These are phyloP conservation scores for Groenewaldozyma auringiensis DNA, from an alignment of 1,139 yeast species.

Conservation along the genomic window DNA sequence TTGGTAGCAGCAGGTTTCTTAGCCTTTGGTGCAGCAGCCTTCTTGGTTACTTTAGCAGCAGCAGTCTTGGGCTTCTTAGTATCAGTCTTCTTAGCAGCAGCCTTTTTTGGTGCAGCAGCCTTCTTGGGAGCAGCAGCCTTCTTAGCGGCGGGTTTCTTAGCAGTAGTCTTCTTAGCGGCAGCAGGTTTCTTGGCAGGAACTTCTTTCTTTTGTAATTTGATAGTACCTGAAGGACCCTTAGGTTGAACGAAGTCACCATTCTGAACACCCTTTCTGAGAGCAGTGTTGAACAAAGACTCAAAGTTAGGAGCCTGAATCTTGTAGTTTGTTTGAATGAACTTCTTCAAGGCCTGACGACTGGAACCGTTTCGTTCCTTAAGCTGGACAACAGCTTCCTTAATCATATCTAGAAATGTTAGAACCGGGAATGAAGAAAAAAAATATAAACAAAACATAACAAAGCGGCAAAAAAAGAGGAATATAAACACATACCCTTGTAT, in stretches of 20 bases:
- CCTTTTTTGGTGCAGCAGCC: slow-evolving; percentile 16
- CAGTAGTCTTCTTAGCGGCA: slow-evolving; percentile 21
- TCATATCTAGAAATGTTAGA: slow-evolving; percentile 45
- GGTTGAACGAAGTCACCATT: slow-evolving; percentile 76
- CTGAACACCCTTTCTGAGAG: slow-evolving; percentile 75
- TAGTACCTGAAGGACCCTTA: slow-evolving; percentile 80
- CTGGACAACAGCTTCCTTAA: slow-evolving; percentile 58
- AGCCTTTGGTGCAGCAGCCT: slow-evolving; percentile 25
- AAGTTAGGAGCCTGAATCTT: slow-evolving; percentile 55
- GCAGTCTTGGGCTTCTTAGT: slow-evolving; percentile 19
- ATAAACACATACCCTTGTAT: slow-evolving; percentile 32
- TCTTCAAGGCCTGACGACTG: slow-evolving; percentile 68
- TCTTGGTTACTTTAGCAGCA: slow-evolving; percentile 20
- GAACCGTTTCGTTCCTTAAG: slow-evolving; percentile 82
- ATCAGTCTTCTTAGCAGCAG: slow-evolving; percentile 20
- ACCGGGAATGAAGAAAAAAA: slow-evolving; percentile 1
- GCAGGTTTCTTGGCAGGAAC: slow-evolving; percentile 24
- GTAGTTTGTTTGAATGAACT: slow-evolving; percentile 57
- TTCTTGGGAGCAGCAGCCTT: slow-evolving; percentile 22
- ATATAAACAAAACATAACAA: neutral
- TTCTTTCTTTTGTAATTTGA: slow-evolving; percentile 48
- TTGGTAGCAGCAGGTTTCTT: slow-evolving; percentile 23
- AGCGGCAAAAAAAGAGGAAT: slow-evolving; percentile 3
- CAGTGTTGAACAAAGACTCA: slow-evolving; percentile 68
- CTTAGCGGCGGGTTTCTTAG: slow-evolving; percentile 14